A percentile compares a stretch with the other conserved stretches of the same genome.
Evolutionary conservation across 805 yeast genomes (phyloP).

Genomic region (Candida easanensis): DNA sequence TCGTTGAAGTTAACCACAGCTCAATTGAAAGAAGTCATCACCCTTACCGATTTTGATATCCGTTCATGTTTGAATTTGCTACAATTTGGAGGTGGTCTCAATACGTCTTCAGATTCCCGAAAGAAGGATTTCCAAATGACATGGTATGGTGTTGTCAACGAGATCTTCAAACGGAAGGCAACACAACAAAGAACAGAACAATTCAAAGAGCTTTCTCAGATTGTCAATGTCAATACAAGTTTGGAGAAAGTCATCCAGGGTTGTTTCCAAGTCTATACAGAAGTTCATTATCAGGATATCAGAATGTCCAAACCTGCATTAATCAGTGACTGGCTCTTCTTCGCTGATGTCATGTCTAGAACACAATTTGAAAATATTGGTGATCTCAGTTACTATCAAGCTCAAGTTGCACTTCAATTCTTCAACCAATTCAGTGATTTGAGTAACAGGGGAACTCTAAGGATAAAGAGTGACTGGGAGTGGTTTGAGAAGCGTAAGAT

Average conservation of each 20-base stretch:
- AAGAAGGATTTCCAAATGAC: conserved; percentile 59
- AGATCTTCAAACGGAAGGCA: conserved; percentile 54
- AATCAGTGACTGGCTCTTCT: conserved; percentile 74
- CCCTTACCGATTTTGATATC: conserved; percentile 74
- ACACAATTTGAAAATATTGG: conserved; percentile 42
- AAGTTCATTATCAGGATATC: conserved; percentile 62
- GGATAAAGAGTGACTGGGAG: conserved; percentile 30
- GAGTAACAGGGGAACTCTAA: conserved; percentile 35
- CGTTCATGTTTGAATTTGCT: conserved; percentile 81
- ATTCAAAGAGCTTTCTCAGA: conserved; percentile 43
- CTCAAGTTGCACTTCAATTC: conserved; percentile 57
- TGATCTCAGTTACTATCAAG: conserved; percentile 50
- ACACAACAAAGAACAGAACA: conserved; percentile 44
- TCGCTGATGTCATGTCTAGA: conserved; percentile 57
- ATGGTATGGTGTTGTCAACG: conserved; percentile 66
- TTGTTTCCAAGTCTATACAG: conserved; percentile 65
- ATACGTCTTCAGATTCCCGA: conserved; percentile 25
- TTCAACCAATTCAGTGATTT: conserved; percentile 65
- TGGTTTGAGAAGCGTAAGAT: conserved; percentile 21
- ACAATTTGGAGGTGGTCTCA: conserved; percentile 50
- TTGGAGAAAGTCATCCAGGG: conserved; percentile 68
- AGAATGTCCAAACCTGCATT: conserved; percentile 54
- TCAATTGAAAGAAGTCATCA: conserved; percentile 62
- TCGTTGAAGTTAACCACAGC: conserved; percentile 44
- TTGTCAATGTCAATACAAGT: conserved; percentile 45